These are phyloP conservation scores for Lepraria neglecta DNA, from an alignment of 495 filamentous ascomycete genomes.

Conservation along the genomic window DNA sequence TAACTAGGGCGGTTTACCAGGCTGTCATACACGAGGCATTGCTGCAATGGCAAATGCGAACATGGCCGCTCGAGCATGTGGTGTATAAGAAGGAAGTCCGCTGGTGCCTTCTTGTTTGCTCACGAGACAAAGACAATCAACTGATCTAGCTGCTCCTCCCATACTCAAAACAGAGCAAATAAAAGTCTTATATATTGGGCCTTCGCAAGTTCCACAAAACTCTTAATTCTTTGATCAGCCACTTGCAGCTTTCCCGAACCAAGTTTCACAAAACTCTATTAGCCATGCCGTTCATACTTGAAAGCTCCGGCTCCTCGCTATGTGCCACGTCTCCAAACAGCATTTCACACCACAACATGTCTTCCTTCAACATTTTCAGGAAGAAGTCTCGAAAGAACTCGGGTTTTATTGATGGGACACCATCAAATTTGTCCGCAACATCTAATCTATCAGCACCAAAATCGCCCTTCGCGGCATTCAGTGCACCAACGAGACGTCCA, in stretches of 20 bases:
- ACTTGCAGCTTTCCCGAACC: not conserved
- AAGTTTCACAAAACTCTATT: not conserved
- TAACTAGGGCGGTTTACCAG: too few species aligned
- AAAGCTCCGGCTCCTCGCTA: constrained; percentile 10
- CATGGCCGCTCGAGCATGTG: too few species aligned
- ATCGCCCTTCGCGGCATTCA: not conserved
- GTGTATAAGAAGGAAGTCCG: too few species aligned
- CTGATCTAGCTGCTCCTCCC: too few species aligned
- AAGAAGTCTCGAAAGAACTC: not conserved
- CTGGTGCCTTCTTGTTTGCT: too few species aligned
- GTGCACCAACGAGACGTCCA: constrained; percentile 15
- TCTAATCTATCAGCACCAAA: constrained; percentile 8
- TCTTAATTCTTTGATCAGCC: not conserved
- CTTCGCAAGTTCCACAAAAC: not conserved
- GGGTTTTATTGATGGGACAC: not conserved
- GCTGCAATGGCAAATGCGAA: too few species aligned
- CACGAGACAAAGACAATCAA: too few species aligned
- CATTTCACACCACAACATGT: constrained; percentile 16
- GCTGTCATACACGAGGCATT: too few species aligned
- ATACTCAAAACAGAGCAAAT: too few species aligned
- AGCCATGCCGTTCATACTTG: constrained; percentile 22
- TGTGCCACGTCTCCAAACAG: constrained; percentile 1
- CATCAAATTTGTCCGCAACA: not conserved
- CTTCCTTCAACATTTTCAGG: constrained; percentile 5
- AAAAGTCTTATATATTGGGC: too few species aligned